Evolutionary conservation across 345 rosid species (phyloP).

Genomic region (Noccaea bulbosa): DNA sequence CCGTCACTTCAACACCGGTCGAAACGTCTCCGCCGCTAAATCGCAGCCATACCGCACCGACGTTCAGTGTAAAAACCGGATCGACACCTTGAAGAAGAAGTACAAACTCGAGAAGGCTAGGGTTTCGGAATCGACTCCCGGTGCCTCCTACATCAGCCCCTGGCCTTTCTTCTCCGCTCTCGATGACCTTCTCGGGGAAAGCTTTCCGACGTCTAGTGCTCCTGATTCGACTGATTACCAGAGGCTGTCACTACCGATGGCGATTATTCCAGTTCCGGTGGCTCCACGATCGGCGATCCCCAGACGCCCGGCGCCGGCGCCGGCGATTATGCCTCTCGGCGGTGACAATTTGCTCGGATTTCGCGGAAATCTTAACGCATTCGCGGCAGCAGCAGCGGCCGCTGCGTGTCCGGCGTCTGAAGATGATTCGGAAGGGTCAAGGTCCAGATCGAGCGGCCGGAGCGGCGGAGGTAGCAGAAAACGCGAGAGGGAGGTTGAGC

Average conservation of each 20-base stretch:
- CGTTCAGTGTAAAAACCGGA: conserved; percentile 97
- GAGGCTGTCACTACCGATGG: conserved; percentile 53
- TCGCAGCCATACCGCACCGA: conserved; percentile 90
- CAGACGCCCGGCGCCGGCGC: conserved; percentile 52
- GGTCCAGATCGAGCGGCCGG: conserved; percentile 40
- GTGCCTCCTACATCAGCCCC: conserved; percentile 54
- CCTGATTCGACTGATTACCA: conserved; percentile 40
- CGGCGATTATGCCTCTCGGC: conserved; percentile 54
- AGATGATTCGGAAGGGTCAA: conserved; percentile 43
- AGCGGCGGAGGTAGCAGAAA: conserved; percentile 38
- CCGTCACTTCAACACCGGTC: conserved; percentile 61
- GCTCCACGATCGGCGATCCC: conserved; percentile 50
- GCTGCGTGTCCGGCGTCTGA: conserved; percentile 45
- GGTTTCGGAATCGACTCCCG: conserved; percentile 56
- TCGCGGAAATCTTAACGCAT: conserved; percentile 77
- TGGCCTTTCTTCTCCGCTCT: conserved; percentile 90
- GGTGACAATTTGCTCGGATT: conserved; percentile 44
- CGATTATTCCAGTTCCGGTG: conserved; percentile 39
- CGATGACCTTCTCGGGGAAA: conserved; percentile 76
- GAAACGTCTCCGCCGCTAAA: conserved; percentile 55
- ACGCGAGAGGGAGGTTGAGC: conserved; percentile 43
- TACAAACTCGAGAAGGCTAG: conserved; percentile 91
- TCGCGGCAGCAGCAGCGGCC: conserved; percentile 83
- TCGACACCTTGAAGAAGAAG: conserved; percentile 96
- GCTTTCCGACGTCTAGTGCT: conserved; percentile 48